Evolutionary conservation across 148 eudicot species (phyloP).

Genomic region (Agrostemma githago): DNA sequence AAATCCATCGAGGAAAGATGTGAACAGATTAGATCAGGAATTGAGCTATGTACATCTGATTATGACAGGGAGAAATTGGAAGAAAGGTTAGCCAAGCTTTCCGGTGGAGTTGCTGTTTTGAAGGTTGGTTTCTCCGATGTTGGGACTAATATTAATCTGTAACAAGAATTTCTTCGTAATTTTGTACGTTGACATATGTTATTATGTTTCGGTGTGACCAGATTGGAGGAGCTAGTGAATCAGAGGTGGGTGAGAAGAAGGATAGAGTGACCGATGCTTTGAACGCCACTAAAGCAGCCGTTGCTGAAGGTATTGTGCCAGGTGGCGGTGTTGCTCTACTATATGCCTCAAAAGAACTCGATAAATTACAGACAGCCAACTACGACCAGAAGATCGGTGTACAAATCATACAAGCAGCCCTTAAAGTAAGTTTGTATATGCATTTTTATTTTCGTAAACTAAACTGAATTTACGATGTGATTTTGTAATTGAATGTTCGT

Average conservation of each 20-base stretch:
- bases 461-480: not conserved
- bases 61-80: constrained; percentile 87
- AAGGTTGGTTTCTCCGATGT: constrained; percentile 41
- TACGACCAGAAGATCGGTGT: constrained; percentile 70
- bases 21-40: constrained; percentile 73
- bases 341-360: constrained; percentile 54
- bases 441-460: not conserved
- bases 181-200: too few species aligned
- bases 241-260: constrained; percentile 92
- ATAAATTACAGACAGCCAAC: constrained; percentile 43
- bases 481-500: not conserved
- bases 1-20: constrained; percentile 80
- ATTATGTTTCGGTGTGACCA: constrained; percentile 17
- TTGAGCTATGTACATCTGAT: constrained; percentile 69
- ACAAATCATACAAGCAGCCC: constrained; percentile 63
- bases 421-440: constrained; percentile 32
- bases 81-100: constrained; percentile 87
- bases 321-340: constrained; percentile 71
- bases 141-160: not conserved
- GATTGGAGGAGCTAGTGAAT: constrained; percentile 99
- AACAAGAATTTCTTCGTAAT: too few species aligned
- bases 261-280: constrained; percentile 96
- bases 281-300: constrained; percentile 97
- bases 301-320: constrained; percentile 93
- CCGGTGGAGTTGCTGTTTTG: constrained; percentile 93